Base-by-base conservation (phyloP, 805 yeast species). In the Yarrowia sp. region DNA sequence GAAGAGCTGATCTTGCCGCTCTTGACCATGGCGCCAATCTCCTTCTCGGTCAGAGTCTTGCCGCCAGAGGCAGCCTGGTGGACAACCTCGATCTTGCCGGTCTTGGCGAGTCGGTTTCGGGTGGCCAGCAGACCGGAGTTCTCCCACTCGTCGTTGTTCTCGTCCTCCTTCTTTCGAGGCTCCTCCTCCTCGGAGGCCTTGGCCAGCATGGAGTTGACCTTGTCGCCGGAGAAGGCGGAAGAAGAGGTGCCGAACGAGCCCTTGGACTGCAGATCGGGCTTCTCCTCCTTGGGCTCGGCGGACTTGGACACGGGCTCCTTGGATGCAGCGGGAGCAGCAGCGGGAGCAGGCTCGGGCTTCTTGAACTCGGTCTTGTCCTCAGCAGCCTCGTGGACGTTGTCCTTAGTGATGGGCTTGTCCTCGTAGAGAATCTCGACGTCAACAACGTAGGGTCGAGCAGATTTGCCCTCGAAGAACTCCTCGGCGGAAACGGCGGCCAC, bases 391-490 rank as follows among this genome's bases (percentile, higher is more conserved):
- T 70, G 74, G 84, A 78, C 20, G 80, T 46, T 49, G 17, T 67
- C 49, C 9, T 73, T 67, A 42, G 68, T 76, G 40, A 91, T 86
- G 42, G 82, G 84, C 4, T 85, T 76, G 24, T 96, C 96, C n/a
- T 92, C 94, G 76, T 85, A 94, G 17, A 93, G 72, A 12, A 90
- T 85, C 75, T 84, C 88, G 89, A 96, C 85, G 42, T 87, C 84
- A 72, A 91, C 80, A 71, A 94, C 80, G 66, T 91, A 79, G 17
- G 99, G 99, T 69, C 86, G 86, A n/a, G 88, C 88, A 34, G 83
- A 83, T 76, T 91, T 88, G 42, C 98, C 98, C 20, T 78, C 78
- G 68, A 87, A 83, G 89, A 92, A 95, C 71, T 92, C 97, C 1
- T 80, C 85, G 1, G 97, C 91, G 15, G 87, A 76, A 68, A 92